Base-by-base conservation (phyloP, 768 basidiomycete species). In the Russula emetica region DNA sequence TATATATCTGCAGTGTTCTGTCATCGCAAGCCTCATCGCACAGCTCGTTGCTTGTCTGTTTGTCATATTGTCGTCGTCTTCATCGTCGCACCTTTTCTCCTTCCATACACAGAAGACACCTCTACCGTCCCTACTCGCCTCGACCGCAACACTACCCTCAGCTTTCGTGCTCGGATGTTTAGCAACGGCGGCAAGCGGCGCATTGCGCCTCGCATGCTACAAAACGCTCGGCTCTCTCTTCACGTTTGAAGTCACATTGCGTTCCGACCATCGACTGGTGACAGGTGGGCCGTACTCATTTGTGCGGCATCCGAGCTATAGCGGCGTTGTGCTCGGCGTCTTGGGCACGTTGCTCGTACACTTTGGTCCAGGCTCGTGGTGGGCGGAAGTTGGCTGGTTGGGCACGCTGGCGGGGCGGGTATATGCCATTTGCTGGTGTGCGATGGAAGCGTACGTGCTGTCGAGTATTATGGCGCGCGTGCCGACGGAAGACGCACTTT, bases 281-380 rank as follows among this genome's bases (percentile, higher is more conserved):
- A 70, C 70, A 30, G 20, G 44, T 18, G 70, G 68, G 18, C 70
- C 70, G 14, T 71, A 71, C 34, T 26, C 51, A 18, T 64, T 59
- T 36, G 70, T 71, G 30, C 70, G 70, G 34, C 70, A 71, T 34
- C 70, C 70, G 22, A 63, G 63, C 54, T 71, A 71, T 62, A 61
- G 60, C 54, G 67, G 67, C 10, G 42, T 61, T 10, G 55, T 69
- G 36, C 68, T 69, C 30, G 67, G 57, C 42, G 47, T 69, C 20
- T 22, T 55, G 24, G 69, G 69, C 49, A 66, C 58, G 28, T 26
- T 68, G 14, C 58, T 68, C 38, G 56, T 63, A 14, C 56, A 63
- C 22, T 67, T 63, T 38, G 68, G 68, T 4, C 68, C 68, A 7
- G 68, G 66, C 45, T 63, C 66, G 49, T 69, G 68, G 68, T 58